Conservation (phyloP, 148 eudicot genomes). For the Vaccinium vitisidaea region DNA sequence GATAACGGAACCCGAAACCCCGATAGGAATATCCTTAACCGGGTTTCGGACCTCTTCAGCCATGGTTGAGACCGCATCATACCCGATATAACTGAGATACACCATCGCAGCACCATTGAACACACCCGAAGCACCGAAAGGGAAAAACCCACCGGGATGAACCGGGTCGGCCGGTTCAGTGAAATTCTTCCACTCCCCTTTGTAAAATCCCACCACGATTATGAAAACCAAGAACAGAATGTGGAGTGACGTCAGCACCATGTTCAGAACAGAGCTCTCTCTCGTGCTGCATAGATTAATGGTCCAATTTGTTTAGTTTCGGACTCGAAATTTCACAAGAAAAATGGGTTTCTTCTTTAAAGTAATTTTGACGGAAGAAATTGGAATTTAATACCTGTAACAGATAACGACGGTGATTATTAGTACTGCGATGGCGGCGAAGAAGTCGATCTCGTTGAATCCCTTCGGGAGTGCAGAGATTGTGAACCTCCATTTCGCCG, state of each 20-base stretch:
- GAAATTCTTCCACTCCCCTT: conserved; percentile 64
- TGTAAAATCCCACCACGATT: conserved; percentile 67
- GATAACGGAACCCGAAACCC: conserved; percentile 85
- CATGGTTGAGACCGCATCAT: conserved; percentile 95
- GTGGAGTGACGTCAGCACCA: conserved; percentile 63
- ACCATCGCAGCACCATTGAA: conserved; percentile 91
- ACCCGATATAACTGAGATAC: conserved; percentile 82
- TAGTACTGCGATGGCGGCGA: conserved; percentile 72
- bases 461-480: conserved; percentile 63
- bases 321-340: not conserved
- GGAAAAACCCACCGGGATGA: conserved; percentile 64
- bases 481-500: conserved; percentile 55
- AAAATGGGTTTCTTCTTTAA: too few relatives aligned
- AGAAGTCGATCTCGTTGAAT: conserved; percentile 74
- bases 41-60: conserved; percentile 88
- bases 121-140: conserved; percentile 70
- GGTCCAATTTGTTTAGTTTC: conserved; percentile 6
- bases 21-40: conserved; percentile 73
- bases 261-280: conserved; percentile 78
- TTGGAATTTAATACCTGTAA: conserved; percentile 55
- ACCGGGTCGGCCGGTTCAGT: conserved; percentile 52
- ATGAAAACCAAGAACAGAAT: conserved; percentile 70
- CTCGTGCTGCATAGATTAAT: conserved; percentile 48
- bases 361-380: not conserved
- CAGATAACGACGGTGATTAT: conserved; percentile 76